phyloP scores from a whole-genome alignment of 1,284 basidiomycete species.

The Pseudozyma sp. region DNA sequence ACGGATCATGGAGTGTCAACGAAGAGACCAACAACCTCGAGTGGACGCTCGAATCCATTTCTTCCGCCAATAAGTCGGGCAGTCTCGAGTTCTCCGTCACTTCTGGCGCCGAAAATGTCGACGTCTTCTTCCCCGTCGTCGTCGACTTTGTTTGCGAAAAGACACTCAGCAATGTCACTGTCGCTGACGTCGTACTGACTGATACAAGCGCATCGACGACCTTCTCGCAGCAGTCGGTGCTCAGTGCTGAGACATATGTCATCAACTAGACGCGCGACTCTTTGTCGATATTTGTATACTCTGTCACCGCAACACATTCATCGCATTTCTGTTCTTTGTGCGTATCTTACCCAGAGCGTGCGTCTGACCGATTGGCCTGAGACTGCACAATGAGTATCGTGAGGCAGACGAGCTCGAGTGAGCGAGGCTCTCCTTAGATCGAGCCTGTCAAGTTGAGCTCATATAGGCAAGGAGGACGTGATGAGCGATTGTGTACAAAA shows the following conservation, averaged over 20 bases:
- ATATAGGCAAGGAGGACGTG: neutral
- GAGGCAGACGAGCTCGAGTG: too few relatives aligned
- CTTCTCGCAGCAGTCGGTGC: constrained; percentile 82
- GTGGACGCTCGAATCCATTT: constrained; percentile 81
- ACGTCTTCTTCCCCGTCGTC: constrained; percentile 91
- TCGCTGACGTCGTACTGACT: constrained; percentile 74
- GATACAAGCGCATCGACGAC: constrained; percentile 75
- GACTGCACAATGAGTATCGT: too few relatives aligned
- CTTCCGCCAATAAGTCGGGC: constrained; percentile 70
- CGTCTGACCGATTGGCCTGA: too few relatives aligned
- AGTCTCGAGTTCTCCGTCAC: constrained; percentile 86
- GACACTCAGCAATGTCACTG: constrained; percentile 72
- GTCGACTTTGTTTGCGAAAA: constrained; percentile 84
- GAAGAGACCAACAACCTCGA: constrained; percentile 81
- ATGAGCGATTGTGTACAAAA: too few relatives aligned
- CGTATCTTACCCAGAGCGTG: neutral
- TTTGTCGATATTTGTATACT: neutral
- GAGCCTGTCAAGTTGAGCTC: too few relatives aligned
- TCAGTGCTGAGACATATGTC: constrained; percentile 64
- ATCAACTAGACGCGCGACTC: constrained; percentile 24
- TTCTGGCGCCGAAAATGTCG: constrained; percentile 78
- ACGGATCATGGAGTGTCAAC: constrained; percentile 84
- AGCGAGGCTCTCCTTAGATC: neutral
- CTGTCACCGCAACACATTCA: constrained; percentile 3
- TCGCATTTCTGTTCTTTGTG: neutral